Conservation (phyloP, 2,329 filamentous ascomycete genomes). For the Geoglossum cookeanum region DNA sequence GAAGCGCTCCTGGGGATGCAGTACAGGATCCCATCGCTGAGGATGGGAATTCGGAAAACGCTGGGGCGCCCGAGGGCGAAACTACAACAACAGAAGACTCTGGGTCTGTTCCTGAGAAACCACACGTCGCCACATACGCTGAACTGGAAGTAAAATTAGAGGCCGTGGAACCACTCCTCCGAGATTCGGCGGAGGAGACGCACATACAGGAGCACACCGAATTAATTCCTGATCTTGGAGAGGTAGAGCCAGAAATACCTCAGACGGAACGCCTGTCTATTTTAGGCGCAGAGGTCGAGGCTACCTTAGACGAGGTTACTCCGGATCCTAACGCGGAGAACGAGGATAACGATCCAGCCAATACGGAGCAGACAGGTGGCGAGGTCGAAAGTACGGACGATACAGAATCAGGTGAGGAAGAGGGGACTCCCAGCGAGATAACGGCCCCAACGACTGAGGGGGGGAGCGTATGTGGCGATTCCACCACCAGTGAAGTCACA, state of each 20-base stretch:
- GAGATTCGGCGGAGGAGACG: not conserved
- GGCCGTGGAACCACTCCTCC: not conserved
- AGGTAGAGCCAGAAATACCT: not conserved
- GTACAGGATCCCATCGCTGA: not conserved
- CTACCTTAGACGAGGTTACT: not conserved
- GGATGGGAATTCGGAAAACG: not conserved
- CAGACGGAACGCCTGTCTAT: not conserved
- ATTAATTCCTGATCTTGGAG: not conserved
- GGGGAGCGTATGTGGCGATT: conserved; percentile 1
- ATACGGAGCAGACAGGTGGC: not conserved
- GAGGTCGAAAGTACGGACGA: not conserved
- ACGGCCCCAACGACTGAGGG: not conserved
- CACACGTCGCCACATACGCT: not conserved
- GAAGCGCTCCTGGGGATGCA: not conserved
- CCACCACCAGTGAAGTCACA: conserved; percentile 1
- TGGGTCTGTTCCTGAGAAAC: not conserved
- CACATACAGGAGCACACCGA: not conserved
- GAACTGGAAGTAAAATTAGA: not conserved
- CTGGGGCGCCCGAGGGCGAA: not conserved
- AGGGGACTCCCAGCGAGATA: not conserved
- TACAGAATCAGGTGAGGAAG: not conserved
- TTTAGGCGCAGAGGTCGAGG: not conserved
- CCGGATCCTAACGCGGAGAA: not conserved
- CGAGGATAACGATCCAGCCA: not conserved
- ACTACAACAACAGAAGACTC: not conserved